Base-by-base conservation (phyloP, 768 basidiomycete genomes). In the Termitomyces sp. region DNA sequence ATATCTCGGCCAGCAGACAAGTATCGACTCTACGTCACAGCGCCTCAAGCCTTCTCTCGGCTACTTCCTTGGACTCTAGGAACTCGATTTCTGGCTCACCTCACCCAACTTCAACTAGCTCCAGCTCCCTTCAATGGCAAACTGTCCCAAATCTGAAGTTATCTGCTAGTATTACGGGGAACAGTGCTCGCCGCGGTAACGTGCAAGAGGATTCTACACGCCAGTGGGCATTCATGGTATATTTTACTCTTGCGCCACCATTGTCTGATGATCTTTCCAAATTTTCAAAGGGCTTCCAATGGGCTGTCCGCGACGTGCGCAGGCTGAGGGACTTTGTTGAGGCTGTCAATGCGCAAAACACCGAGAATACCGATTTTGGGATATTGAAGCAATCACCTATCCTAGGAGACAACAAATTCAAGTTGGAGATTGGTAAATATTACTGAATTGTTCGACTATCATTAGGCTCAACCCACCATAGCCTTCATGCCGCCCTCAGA, bases 401-500 rank as follows among this genome's bases (percentile, higher is more conserved):
- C 52, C 71, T 89, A 6, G 87, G 84, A 40, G 86, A 88, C 56
- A 81, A 81, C 56, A 86, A 86, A 68, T 80, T 77, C 71, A 89
- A 88, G 69, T 74, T 90, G 3, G 88, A 89, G 67, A 81, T 89
- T 57, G 79, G 86, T 83, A 54, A 19, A 78, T 58, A 35, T 27
- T 5, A 39, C 21, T 41, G 7, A n/a, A 43, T 56, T 42, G 6
- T 21, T 30, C 14, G 23, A 25, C 12, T 23, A 27, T n/a, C 6
- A 35, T 34, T 21, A 35, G 16, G 45, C 17, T 59, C n/a, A 47
- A 46, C 52, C 45, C 27, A 41, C 34, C 12, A 14, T 49, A 65
- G 61, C 63, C 17, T 59, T 63, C 62, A 62, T 66, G 63, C 67
- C 63, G 19, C 66, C 64, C 27, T 63, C 52, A 39, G 63, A 68